phyloP scores from a whole-genome alignment of 2,329 filamentous ascomycete species.

The Diaporthe eres region DNA sequence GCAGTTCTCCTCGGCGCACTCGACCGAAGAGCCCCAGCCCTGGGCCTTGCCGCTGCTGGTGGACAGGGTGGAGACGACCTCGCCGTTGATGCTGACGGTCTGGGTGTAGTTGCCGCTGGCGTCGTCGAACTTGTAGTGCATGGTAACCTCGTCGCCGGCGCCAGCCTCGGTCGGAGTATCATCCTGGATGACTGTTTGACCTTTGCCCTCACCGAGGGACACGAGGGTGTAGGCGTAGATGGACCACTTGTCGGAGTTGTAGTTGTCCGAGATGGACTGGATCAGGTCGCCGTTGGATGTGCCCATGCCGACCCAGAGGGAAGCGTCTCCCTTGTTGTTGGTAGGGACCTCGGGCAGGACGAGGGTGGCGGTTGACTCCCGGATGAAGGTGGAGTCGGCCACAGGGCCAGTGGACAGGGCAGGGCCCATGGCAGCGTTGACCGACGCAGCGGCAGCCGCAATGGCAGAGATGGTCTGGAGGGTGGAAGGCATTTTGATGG shows the following conservation, averaged over 20 bases:
- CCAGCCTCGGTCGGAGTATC: constrained; percentile 45
- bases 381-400: constrained; percentile 56
- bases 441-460: constrained; percentile 43
- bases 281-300: constrained; percentile 62
- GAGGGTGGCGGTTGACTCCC: constrained; percentile 59
- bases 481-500: constrained; percentile 32
- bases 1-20: constrained; percentile 83
- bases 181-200: constrained; percentile 47
- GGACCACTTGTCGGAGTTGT: constrained; percentile 50
- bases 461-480: constrained; percentile 36
- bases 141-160: constrained; percentile 53
- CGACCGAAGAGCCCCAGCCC: constrained; percentile 61
- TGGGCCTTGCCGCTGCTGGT: constrained; percentile 58
- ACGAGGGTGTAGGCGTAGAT: constrained; percentile 60
- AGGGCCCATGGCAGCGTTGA: constrained; percentile 52
- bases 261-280: constrained; percentile 61
- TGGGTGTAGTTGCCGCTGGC: constrained; percentile 57
- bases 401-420: constrained; percentile 61
- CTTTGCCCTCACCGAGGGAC: background rate
- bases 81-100: constrained; percentile 52
- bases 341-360: constrained; percentile 56
- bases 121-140: constrained; percentile 55
- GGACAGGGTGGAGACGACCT: constrained; percentile 57
- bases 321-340: constrained; percentile 53
- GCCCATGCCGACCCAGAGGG: constrained; percentile 64